A percentile compares a stretch with the other conserved stretches of the same genome.
These are phyloP conservation scores for Staphylotrichum tortipilum DNA, from an alignment of 495 filamentous ascomycete genomes.

Conservation along the genomic window DNA sequence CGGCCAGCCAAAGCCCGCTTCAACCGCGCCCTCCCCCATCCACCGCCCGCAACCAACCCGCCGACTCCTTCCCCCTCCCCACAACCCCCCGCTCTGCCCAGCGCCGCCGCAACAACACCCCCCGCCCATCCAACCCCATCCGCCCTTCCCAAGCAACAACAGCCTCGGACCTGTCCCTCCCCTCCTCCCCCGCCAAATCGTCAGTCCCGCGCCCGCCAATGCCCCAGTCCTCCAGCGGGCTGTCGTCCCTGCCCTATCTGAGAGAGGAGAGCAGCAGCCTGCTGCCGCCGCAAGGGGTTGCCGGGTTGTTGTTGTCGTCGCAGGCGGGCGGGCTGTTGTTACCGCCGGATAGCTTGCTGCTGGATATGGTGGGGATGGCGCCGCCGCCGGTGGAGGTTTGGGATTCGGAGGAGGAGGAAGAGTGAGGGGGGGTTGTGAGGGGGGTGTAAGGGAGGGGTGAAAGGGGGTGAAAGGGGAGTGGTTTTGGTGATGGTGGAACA, in stretches of 20 bases:
- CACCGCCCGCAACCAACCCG: background rate
- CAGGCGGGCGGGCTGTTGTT: too few species aligned
- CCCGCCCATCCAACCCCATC: conserved; percentile 6
- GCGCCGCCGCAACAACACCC: background rate
- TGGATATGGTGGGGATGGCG: conserved; percentile 26
- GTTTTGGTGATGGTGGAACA: background rate
- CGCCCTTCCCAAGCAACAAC: conserved; percentile 40
- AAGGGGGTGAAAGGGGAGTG: background rate
- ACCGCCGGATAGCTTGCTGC: too few species aligned
- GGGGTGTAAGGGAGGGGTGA: background rate
- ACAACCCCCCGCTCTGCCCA: conserved; percentile 2
- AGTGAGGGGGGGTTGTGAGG: background rate
- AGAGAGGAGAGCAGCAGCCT: conserved; percentile 31
- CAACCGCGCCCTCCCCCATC: background rate
- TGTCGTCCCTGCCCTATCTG: conserved; percentile 3
- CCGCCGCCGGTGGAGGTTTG: conserved; percentile 32
- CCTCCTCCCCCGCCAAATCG: background rate
- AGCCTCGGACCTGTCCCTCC: conserved; percentile 29
- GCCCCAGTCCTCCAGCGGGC: conserved; percentile 7
- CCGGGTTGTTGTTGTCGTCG: conserved; percentile 3
- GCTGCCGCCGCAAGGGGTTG: conserved; percentile 31
- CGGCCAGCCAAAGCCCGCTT: conserved; percentile 20
- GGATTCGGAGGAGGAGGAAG: conserved; percentile 32
- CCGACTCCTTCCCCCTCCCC: background rate
- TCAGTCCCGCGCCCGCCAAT: conserved; percentile 18